Evolutionary conservation across 2,329 filamentous ascomycete species (phyloP).

Genomic region (Pseudocercospora pini-densiflorae): DNA sequence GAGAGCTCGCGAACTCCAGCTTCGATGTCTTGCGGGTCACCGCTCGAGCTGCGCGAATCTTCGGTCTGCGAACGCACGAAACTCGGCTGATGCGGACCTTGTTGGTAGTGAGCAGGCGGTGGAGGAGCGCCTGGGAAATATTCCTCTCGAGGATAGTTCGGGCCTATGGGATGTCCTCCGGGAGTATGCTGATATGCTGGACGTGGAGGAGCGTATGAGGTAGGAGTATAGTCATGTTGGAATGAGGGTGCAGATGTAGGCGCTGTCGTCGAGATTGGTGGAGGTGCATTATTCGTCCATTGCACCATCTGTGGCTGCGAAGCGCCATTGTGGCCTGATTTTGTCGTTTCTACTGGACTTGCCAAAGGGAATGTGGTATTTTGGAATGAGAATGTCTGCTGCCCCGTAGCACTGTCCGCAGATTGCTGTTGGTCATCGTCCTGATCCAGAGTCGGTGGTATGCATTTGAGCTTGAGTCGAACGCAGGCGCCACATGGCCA

Average conservation of each 20-base stretch:
- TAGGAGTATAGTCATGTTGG: slow-evolving; percentile 24
- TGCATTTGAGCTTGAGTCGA: slow-evolving; percentile 88
- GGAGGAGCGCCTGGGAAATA: slow-evolving; percentile 21
- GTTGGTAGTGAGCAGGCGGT: slow-evolving; percentile 26
- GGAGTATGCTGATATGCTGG: slow-evolving; percentile 16
- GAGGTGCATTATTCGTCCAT: slow-evolving; percentile 20
- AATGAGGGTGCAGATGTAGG: slow-evolving; percentile 26
- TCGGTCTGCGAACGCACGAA: slow-evolving; percentile 33
- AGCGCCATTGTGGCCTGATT: slow-evolving; percentile 15
- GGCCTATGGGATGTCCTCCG: slow-evolving; percentile 6
- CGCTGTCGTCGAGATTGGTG: slow-evolving; percentile 11
- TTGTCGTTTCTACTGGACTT: slow-evolving; percentile 18
- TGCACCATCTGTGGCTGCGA: slow-evolving; percentile 25
- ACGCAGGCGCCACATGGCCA: slow-evolving; percentile 97
- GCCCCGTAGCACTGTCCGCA: slow-evolving; percentile 27
- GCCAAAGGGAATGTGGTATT: slow-evolving; percentile 30
- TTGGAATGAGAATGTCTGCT: slow-evolving; percentile 38
- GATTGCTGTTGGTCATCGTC: slow-evolving; percentile 59
- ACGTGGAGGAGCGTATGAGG: slow-evolving; percentile 12
- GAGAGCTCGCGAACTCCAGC: slow-evolving; percentile 37
- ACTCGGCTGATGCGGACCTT: slow-evolving; percentile 23
- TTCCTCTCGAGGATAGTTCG: slow-evolving; percentile 16
- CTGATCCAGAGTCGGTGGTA: slow-evolving; percentile 81
- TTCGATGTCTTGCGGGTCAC: slow-evolving; percentile 40
- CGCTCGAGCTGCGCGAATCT: slow-evolving; percentile 34